Evolutionary conservation across 2,329 filamentous ascomycete species (phyloP), one percentile per base, ranked within the genome.

Genomic region (Ambrosiella cleistominuta): DNA sequence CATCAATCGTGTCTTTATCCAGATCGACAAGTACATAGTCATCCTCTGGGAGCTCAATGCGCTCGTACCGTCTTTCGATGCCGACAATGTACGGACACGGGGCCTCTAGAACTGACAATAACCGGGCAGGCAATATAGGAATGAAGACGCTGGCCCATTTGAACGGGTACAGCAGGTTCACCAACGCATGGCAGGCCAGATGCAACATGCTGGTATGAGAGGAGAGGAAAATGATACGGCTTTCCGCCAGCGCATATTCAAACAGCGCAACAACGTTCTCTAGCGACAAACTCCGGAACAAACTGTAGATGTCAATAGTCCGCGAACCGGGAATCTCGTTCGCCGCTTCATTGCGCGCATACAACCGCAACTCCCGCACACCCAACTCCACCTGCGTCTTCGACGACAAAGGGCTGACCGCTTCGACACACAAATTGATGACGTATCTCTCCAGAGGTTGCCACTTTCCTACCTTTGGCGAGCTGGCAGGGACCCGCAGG

Each of bases 51-150:
- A 97, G 78, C 64, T 89, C 84, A 52, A 89, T 80, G 59, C 81
- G 81, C 64, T 94, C 88, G 67, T 97, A 97, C 59, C 90, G 82
- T 63, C 90, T 81, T 71, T 98, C 93, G 60, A 98, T 88, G 54
- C 93, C 93, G 49, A 97, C 88, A 63, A 98, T 95, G 66, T 97
- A 98, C 0, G 93, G 93, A 65, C 93, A 97, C 2, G 91, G 91
- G 0, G 91, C 91, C 65, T 97, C 93, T 15, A 98, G 77, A 2
- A 89, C 91, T 57, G 93, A 90, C 8, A 98, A 77, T 19, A 98
- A 74, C 40, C 91, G 82, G 7, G 88, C 87, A 5, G 91, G 91
- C 7, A 98, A 77, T 39, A 97, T 78, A 1, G 91, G 91, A 62
- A 97, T 96, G 67, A 95, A 89, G 54, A 97, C 88, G 64, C 90